Percentiles rank a stretch among this genome's conserved stretches.
Evolutionary conservation across 495 filamentous ascomycete species (phyloP).

Genomic region (Xylaria intraflava): DNA sequence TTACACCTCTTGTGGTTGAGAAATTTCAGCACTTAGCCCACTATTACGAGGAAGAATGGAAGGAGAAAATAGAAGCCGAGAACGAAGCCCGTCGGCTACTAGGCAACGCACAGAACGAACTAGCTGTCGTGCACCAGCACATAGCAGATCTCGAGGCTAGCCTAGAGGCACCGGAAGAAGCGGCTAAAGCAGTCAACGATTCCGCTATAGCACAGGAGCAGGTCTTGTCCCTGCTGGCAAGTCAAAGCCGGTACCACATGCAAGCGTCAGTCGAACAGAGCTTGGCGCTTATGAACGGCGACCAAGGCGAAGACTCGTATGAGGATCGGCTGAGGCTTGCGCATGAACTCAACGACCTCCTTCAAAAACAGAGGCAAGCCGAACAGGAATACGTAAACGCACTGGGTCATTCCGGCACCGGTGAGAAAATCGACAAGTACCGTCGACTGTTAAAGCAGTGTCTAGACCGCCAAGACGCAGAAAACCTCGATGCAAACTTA

Average conservation of each 20-base stretch:
- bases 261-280: slow-evolving; percentile 29
- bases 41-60: slow-evolving; percentile 54
- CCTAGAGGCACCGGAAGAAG: slow-evolving; percentile 39
- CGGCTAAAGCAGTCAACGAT: slow-evolving; percentile 33
- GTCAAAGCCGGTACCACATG: slow-evolving; percentile 37
- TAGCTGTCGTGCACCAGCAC: slow-evolving; percentile 42
- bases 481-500: slow-evolving; percentile 40
- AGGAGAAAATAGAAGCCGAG: slow-evolving; percentile 52
- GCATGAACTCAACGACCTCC: slow-evolving; percentile 30
- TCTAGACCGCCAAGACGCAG: slow-evolving; percentile 39
- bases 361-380: slow-evolving; percentile 32
- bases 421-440: slow-evolving; percentile 45
- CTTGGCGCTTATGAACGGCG: slow-evolving; percentile 31
- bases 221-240: slow-evolving; percentile 33
- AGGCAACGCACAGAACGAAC: slow-evolving; percentile 46
- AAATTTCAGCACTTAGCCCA: slow-evolving; percentile 52
- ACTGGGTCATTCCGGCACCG: slow-evolving; percentile 37
- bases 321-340: slow-evolving; percentile 35
- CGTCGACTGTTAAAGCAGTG: slow-evolving; percentile 38
- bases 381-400: slow-evolving; percentile 45
- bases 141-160: slow-evolving; percentile 41
- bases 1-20: slow-evolving; percentile 49
- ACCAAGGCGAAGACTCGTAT: slow-evolving; percentile 23
- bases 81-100: slow-evolving; percentile 52
- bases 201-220: slow-evolving; percentile 28